Percentiles rank a stretch among this genome's conserved stretches.
Conservation (phyloP, 345 rosid species). For the Citrus sinensis region DNA sequence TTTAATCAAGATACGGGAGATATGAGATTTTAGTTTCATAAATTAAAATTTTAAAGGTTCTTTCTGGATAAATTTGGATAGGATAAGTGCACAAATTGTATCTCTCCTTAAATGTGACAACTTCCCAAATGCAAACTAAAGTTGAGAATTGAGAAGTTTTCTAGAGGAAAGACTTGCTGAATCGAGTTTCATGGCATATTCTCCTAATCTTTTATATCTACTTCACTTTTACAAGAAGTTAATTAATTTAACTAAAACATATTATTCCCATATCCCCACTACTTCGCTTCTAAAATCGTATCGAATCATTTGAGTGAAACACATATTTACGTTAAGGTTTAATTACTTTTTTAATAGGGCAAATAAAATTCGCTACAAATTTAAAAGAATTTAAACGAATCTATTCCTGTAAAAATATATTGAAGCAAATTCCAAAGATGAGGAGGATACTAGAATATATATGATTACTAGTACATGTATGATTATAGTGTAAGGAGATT, state of each 20-base stretch:
- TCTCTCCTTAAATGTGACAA: not conserved
- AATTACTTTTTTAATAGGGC: not conserved
- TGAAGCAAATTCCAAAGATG: not conserved
- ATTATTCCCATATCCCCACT: not conserved
- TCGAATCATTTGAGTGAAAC: not conserved
- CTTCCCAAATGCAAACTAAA: not conserved
- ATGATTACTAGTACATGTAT: not conserved
- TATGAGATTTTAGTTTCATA: not conserved
- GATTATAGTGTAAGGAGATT: not conserved
- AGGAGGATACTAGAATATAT: no score
- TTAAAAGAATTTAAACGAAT: not conserved
- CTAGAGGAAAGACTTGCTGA: not conserved
- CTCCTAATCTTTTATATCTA: not conserved
- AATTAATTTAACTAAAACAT: not conserved
- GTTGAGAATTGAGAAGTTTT: not conserved
- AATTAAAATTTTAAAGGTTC: constrained; percentile 14
- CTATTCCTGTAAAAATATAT: not conserved
- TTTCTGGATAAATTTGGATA: constrained; percentile 25
- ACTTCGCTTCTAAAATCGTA: not conserved
- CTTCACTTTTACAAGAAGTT: not conserved
- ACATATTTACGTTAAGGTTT: not conserved
- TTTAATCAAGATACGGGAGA: not conserved
- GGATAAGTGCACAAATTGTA: constrained; percentile 9
- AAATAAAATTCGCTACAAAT: not conserved
- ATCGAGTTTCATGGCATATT: constrained; percentile 7